phyloP scores from a whole-genome alignment of 495 filamentous ascomycete genomes.

The Penicillium bovifimosum region DNA sequence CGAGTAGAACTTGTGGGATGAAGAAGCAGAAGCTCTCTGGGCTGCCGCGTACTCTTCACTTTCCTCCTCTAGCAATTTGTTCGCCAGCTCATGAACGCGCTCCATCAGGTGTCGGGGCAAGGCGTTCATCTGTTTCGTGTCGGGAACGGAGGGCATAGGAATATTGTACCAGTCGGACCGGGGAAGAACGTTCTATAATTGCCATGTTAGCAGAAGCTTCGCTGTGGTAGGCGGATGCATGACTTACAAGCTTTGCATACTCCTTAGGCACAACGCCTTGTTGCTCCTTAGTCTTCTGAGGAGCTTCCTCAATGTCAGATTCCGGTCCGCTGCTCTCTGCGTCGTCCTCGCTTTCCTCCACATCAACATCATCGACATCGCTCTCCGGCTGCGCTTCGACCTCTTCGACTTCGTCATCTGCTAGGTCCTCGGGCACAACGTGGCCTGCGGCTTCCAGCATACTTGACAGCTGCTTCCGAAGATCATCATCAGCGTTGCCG shows the following conservation, averaged over 20 bases:
- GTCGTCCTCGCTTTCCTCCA: conserved; percentile 39
- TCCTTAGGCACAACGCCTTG: conserved; percentile 21
- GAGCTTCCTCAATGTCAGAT: conserved; percentile 22
- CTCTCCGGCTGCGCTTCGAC: conserved; percentile 31
- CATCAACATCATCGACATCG: conserved; percentile 20
- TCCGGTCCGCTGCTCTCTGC: conserved; percentile 28
- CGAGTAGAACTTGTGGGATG: conserved; percentile 87
- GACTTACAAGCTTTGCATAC: conserved; percentile 40
- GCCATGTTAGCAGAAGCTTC: conserved; percentile 17
- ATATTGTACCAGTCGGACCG: conserved; percentile 81
- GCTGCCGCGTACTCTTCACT: conserved; percentile 53
- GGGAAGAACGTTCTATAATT: conserved; percentile 60
- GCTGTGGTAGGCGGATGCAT: not conserved
- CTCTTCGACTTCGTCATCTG: conserved; percentile 42
- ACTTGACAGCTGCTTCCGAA: conserved; percentile 40
- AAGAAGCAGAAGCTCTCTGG: conserved; percentile 54
- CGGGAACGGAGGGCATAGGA: conserved; percentile 52
- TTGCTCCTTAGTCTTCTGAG: conserved; percentile 15
- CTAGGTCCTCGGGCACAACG: conserved; percentile 38
- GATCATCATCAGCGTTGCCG: conserved; percentile 30
- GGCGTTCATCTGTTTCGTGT: conserved; percentile 41
- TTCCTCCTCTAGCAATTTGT: conserved; percentile 69
- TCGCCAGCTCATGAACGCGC: conserved; percentile 70
- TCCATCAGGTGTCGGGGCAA: conserved; percentile 55
- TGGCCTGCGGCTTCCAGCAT: conserved; percentile 42